phyloP scores from a whole-genome alignment of 768 basidiomycete species.

The Arthromyces matolae region DNA sequence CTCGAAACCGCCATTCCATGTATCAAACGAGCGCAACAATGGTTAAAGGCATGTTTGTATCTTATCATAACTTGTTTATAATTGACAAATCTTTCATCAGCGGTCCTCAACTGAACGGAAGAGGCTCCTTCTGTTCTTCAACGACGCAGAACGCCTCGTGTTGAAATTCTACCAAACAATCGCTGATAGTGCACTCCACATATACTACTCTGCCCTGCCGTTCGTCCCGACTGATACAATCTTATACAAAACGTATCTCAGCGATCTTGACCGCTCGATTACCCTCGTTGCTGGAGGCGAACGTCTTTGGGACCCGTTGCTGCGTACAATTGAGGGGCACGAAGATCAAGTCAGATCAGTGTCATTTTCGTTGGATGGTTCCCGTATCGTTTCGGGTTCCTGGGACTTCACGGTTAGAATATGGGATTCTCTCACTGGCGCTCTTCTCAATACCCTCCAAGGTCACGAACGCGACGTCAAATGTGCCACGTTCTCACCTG shows the following conservation, averaged over 20 bases:
- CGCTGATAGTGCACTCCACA: constrained; percentile 6
- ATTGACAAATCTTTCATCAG: neutral
- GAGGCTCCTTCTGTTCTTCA: constrained; percentile 3
- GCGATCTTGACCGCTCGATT: neutral
- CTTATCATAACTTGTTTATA: neutral
- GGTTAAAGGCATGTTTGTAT: constrained; percentile 1
- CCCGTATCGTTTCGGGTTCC: constrained; percentile 3
- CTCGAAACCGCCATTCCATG: constrained; percentile 2
- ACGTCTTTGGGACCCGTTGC: constrained; percentile 3
- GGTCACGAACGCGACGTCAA: constrained; percentile 2
- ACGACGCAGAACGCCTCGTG: constrained; percentile 4
- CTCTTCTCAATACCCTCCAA: neutral
- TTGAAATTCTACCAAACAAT: constrained; percentile 8
- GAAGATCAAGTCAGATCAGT: constrained; percentile 4
- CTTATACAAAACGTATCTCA: constrained; percentile 1
- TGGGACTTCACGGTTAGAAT: constrained; percentile 6
- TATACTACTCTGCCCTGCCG: constrained; percentile 7
- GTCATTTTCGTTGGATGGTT: constrained; percentile 3
- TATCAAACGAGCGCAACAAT: constrained; percentile 4
- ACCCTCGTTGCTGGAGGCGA: constrained; percentile 1
- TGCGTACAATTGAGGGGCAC: constrained; percentile 4
- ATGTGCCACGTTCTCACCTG: constrained; percentile 6
- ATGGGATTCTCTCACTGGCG: constrained; percentile 6
- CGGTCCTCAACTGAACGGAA: neutral
- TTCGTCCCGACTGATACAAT: constrained; percentile 6